A percentile compares a stretch with the other conserved stretches of the same genome.
phyloP scores from a whole-genome alignment of 352 stramenopile species.

The Pythium dissimile region DNA sequence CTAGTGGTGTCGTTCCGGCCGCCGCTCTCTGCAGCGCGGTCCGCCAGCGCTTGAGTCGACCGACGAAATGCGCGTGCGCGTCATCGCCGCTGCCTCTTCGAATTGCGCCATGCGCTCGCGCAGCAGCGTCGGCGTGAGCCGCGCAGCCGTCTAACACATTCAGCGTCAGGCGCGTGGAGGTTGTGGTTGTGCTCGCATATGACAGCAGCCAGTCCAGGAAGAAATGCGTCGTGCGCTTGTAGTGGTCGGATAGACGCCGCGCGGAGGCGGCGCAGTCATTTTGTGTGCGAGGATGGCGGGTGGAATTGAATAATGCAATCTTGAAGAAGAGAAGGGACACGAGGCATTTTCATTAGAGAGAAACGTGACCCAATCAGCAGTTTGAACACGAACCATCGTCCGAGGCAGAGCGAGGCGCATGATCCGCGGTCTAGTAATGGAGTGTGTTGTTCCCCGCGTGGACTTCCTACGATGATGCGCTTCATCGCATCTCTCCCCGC shows the following conservation, averaged over 20 bases:
- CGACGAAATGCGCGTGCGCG: conserved; percentile 6
- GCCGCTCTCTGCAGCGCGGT: background rate
- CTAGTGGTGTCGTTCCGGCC: too few species aligned
- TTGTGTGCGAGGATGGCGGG: too few species aligned
- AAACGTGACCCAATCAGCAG: too few species aligned
- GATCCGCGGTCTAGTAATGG: too few species aligned
- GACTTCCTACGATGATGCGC: too few species aligned
- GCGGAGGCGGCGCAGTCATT: background rate
- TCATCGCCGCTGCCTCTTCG: background rate
- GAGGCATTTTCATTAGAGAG: too few species aligned
- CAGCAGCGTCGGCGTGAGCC: conserved; percentile 7
- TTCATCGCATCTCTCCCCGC: too few species aligned
- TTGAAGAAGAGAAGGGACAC: too few species aligned
- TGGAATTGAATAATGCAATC: too few species aligned
- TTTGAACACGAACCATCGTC: too few species aligned
- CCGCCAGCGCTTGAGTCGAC: background rate
- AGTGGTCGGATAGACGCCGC: conserved; percentile 6
- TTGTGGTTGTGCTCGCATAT: background rate
- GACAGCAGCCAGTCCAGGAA: conserved; percentile 13
- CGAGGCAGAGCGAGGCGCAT: too few species aligned
- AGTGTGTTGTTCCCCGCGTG: too few species aligned
- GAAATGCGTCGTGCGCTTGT: conserved; percentile 15
- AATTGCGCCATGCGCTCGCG: conserved; percentile 2
- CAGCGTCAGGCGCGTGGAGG: background rate
- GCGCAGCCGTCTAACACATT: background rate